Base-by-base conservation (phyloP, 495 filamentous ascomycete genomes). In the Xylaria flabelliformis region DNA sequence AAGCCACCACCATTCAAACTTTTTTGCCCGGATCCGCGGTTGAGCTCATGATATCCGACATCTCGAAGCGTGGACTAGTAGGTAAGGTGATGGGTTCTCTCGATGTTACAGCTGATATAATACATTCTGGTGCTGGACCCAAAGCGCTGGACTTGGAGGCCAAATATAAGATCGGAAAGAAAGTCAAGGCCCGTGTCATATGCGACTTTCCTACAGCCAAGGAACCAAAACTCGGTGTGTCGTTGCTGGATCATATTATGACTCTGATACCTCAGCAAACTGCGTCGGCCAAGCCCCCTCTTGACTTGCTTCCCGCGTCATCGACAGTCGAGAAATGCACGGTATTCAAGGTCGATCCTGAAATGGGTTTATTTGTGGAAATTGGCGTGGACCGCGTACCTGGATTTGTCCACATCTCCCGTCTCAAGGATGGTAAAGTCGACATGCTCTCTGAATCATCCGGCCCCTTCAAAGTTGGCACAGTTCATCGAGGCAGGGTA, bases 1-100 rank as follows among this genome's bases (percentile, higher is more conserved):
- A 91, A 21, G 94, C 95, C 3, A 94, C 94, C 24, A 96, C 93
- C 2, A 91, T 99, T 77, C 90, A 93, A 79, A 87, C 91, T n/a
- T 97, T 94, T 81, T 85, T 97, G 10, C 96, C 96, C 2, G 96
- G 96, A 63, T 93, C 93, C 61, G 91, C 92, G 21, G 93, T 96
- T 42, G 93, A 98, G 73, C 86, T 97, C 53, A 84, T 98, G 65
- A 83, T 98, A 34, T 90, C 92, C 1, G 93, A 97, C 32, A 85
- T 93, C 39, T 87, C 88, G 39, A 80, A 81, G 39, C 81, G 84
- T 53, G 87, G 88, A 7, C 78, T 90, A 64, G 73, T 82, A 21
- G 96, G 96, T 69, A 97, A 97, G 78, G 87, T 98, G 39, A 97
- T 98, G 92, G 96, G 96, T 9, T 88, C 92, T 80, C 80, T 99